Evolutionary conservation across 257 asterid genomes (phyloP).

Genomic region (Craterostigma plantagineum): DNA sequence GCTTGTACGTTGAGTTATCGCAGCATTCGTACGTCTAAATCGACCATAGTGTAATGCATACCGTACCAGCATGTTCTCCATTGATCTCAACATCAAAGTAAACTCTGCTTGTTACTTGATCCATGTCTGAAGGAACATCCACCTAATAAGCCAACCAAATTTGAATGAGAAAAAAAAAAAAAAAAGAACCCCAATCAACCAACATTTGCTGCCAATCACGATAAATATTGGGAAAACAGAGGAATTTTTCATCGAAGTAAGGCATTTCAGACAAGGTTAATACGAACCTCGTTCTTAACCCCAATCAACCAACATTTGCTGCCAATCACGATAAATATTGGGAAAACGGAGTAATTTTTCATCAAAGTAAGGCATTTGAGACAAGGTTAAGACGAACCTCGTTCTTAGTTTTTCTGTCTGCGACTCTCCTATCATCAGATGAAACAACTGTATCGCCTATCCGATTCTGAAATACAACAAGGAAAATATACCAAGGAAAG

Average conservation of each 20-base stretch:
- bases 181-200: too few species aligned
- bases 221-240: too few species aligned
- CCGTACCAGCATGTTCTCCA: slow-evolving; percentile 43
- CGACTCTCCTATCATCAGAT: slow-evolving; percentile 14
- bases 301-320: neutral
- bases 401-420: slow-evolving; percentile 12
- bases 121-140: slow-evolving; percentile 22
- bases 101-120: slow-evolving; percentile 54
- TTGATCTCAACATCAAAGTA: slow-evolving; percentile 63
- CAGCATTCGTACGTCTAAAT: too few species aligned
- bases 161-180: too few species aligned
- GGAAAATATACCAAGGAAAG: too few species aligned
- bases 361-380: too few species aligned
- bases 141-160: slow-evolving; percentile 17
- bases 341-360: too few species aligned
- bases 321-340: neutral
- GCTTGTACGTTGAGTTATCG: too few species aligned
- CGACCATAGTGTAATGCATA: neutral
- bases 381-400: slow-evolving; percentile 33
- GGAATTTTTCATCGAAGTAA: too few species aligned
- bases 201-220: neutral
- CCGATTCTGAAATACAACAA: slow-evolving; percentile 59
- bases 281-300: slow-evolving; percentile 17
- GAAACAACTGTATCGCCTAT: slow-evolving; percentile 36
- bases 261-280: too few species aligned